phyloP scores from a whole-genome alignment of 345 rosid species.

The Camelina sativa region DNA sequence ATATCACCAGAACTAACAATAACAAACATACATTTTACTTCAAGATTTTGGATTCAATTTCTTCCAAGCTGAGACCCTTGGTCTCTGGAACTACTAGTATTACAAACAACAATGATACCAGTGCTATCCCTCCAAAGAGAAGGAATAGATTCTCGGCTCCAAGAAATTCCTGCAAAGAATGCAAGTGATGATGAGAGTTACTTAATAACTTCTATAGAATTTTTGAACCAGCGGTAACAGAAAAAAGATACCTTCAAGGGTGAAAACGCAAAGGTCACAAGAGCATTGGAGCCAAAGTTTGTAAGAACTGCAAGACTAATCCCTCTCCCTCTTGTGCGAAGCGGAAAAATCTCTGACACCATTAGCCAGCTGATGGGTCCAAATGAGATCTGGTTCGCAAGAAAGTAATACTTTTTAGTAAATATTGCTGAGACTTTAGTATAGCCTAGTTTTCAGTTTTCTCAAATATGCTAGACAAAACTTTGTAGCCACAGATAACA shows the following conservation, averaged over 20 bases:
- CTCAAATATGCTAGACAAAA: conserved; percentile 25
- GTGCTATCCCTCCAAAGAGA: conserved; percentile 78
- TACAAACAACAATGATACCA: conserved; percentile 66
- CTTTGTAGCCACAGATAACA: conserved; percentile 5
- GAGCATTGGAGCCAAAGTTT: conserved; percentile 94
- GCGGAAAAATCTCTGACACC: conserved; percentile 95
- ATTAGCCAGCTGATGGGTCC: conserved; percentile 99
- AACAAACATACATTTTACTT: conserved; percentile 38
- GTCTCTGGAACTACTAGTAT: conserved; percentile 81
- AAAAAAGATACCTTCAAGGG: conserved; percentile 72
- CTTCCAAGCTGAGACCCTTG: conserved; percentile 96
- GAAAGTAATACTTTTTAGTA: neutral
- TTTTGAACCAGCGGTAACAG: neutral
- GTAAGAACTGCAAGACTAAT: conserved; percentile 92
- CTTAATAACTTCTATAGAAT: neutral
- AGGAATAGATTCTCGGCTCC: conserved; percentile 93
- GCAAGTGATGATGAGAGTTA: conserved; percentile 31
- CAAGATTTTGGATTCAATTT: conserved; percentile 81
- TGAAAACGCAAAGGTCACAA: conserved; percentile 93
- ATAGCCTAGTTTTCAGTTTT: conserved; percentile 9
- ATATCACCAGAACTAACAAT: too few species aligned
- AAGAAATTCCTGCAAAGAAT: conserved; percentile 68
- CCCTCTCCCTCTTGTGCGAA: conserved; percentile 88
- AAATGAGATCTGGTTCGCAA: conserved; percentile 67
- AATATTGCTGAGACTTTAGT: neutral